Percentiles rank a stretch among this genome's conserved stretches.
Conservation (phyloP, 768 basidiomycete genomes). For the Dacryopinax spathularia region DNA sequence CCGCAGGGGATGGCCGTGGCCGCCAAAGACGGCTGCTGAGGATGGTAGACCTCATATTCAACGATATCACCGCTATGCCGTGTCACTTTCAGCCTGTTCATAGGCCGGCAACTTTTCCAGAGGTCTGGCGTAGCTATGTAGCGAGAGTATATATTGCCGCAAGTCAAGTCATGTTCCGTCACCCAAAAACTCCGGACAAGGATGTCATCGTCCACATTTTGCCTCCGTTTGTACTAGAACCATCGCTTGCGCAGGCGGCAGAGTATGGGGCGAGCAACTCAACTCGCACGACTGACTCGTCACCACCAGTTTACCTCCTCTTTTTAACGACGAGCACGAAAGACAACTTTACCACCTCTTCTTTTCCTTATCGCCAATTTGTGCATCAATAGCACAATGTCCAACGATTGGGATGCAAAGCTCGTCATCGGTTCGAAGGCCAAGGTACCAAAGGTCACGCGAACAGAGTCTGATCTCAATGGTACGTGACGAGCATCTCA, state of each 20-base stretch:
- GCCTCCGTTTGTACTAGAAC: conserved; percentile 2
- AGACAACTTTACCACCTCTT: background rate
- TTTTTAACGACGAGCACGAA: background rate
- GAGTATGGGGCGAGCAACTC: background rate
- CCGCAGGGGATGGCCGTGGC: background rate
- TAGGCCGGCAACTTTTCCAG: too few relatives aligned
- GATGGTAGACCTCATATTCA: background rate
- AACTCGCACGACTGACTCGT: background rate
- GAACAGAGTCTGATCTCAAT: conserved; percentile 45
- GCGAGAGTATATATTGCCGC: too few relatives aligned
- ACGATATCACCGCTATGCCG: background rate
- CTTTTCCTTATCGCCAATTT: background rate
- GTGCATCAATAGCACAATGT: background rate
- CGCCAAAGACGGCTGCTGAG: background rate
- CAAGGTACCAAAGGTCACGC: conserved; percentile 47
- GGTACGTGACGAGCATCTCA: conserved; percentile 23
- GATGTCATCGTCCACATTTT: too few relatives aligned
- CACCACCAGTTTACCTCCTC: background rate
- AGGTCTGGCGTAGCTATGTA: too few relatives aligned
- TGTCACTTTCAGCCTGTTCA: background rate
- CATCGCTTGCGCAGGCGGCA: background rate
- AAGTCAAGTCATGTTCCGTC: too few relatives aligned
- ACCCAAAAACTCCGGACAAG: too few relatives aligned
- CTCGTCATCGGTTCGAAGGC: conserved; percentile 57
- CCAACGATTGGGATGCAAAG: conserved; percentile 53